Evolutionary conservation across 768 basidiomycete species (phyloP).

Genomic region (Saitozyma podzolica): DNA sequence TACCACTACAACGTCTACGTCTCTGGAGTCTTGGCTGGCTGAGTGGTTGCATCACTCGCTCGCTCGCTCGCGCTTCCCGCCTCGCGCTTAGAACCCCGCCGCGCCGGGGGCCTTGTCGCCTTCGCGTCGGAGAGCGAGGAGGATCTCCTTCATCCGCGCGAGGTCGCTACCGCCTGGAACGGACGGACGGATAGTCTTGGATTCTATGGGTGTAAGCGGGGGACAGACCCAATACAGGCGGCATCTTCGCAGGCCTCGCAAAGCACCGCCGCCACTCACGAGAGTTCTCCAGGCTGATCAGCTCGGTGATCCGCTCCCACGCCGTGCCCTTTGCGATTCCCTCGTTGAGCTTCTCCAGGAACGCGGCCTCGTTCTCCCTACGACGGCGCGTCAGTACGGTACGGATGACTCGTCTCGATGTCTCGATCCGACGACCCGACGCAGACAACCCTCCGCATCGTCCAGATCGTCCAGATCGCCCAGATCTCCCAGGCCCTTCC

Average conservation of each 20-base stretch:
- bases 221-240: no score
- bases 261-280: slow-evolving; percentile 50
- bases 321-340: slow-evolving; percentile 85
- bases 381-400: neutral
- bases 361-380: slow-evolving; percentile 85
- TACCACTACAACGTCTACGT: no score
- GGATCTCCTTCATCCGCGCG: slow-evolving; percentile 84
- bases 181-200: slow-evolving; percentile 87
- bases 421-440: no score
- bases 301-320: slow-evolving; percentile 88
- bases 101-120: slow-evolving; percentile 90
- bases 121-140: slow-evolving; percentile 83
- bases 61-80: neutral
- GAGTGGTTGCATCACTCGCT: neutral
- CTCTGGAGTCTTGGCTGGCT: neutral
- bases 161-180: slow-evolving; percentile 87
- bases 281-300: slow-evolving; percentile 87
- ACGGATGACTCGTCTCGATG: neutral
- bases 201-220: slow-evolving; percentile 56
- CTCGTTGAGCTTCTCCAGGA: slow-evolving; percentile 68
- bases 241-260: no score
- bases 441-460: no score
- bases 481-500: neutral
- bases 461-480: neutral
- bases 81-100: slow-evolving; percentile 70